Evolutionary conservation across 345 rosid species (phyloP), one percentile per base, ranked within the genome.

Genomic region (Lepidium africanum): DNA sequence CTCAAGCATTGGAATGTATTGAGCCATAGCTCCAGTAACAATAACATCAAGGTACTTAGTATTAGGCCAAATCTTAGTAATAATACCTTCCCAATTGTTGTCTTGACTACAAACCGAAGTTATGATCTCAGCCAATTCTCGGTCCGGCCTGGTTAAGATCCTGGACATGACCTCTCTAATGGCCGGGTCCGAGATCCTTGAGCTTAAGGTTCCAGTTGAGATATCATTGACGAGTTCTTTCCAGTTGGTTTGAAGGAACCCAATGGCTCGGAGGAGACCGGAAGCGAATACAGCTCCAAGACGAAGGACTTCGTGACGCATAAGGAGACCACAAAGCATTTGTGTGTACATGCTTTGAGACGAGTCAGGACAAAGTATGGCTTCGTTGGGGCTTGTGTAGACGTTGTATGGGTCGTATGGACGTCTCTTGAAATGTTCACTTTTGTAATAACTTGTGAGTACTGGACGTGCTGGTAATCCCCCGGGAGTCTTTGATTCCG

Each of bases 11-110:
- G 98, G 96, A 42, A 92, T 90, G 59, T 92, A 92, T 60, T 90
- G 98, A 38, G 98, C 91, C 97, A 92, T 92, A 13, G 97, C 86
- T 14, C 98, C 98, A 0, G 98, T 92, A 8, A 92, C 96, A n/a
- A 92, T 88, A 51, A 90, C 98, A 6, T 92, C 98, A 2, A 92
- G 85, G 58, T 90, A 92, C 70, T 78, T 92, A 0, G 96, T 86
- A 74, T 90, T 88, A 3, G 96, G 98, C 98, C 98, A 90, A 33
- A 90, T 80, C 49, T 88, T 79, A 0, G 81, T 80, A 15, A 92
- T 83, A 7, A 92, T 82, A 3, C 93, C 75, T 16, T 81, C 88
- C 98, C 96, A 90, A 2, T 71, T 75, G 3, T 69, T 77, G 42
- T 85, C 86, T 11, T 27, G 69, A 1, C 69, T 40, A 63, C 98